phyloP scores from a whole-genome alignment of 306 rosid genomes.

The Corylus avellana region DNA sequence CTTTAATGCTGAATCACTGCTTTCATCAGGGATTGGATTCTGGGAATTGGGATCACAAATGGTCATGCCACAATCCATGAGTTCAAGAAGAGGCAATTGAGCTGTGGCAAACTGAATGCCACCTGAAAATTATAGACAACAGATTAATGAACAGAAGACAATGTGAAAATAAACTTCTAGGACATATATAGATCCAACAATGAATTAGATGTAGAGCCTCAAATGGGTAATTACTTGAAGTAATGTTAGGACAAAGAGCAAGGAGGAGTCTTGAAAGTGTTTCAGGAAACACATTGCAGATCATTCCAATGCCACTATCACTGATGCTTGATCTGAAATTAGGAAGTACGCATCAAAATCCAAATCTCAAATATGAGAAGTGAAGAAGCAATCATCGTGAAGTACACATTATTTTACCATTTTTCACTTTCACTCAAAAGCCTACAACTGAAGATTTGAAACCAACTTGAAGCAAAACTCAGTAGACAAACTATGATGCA shows the following conservation, averaged over 20 bases:
- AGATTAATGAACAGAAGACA: conserved; percentile 25
- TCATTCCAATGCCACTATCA: conserved; percentile 94
- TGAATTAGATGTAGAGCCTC: not conserved
- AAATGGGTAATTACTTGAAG: conserved; percentile 71
- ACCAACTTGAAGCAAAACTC: not conserved
- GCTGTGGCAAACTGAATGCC: conserved; percentile 95
- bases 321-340: conserved; percentile 81
- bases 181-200: not conserved
- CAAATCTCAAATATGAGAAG: not conserved
- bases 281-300: conserved; percentile 85
- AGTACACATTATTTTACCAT: not conserved
- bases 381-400: conserved; percentile 11
- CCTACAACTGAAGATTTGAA: conserved; percentile 8
- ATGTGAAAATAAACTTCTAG: conserved; percentile 18
- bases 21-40: conserved; percentile 38
- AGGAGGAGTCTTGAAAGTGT: conserved; percentile 82
- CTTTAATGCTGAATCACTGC: conserved; percentile 31
- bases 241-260: conserved; percentile 93
- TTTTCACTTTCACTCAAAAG: not conserved
- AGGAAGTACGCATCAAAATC: conserved; percentile 28
- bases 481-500: not conserved
- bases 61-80: conserved; percentile 98
- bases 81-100: conserved; percentile 87
- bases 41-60: conserved; percentile 67
- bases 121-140: conserved; percentile 50